Base-by-base conservation (phyloP, 352 stramenopile species). In the Globisporangium parvum region DNA sequence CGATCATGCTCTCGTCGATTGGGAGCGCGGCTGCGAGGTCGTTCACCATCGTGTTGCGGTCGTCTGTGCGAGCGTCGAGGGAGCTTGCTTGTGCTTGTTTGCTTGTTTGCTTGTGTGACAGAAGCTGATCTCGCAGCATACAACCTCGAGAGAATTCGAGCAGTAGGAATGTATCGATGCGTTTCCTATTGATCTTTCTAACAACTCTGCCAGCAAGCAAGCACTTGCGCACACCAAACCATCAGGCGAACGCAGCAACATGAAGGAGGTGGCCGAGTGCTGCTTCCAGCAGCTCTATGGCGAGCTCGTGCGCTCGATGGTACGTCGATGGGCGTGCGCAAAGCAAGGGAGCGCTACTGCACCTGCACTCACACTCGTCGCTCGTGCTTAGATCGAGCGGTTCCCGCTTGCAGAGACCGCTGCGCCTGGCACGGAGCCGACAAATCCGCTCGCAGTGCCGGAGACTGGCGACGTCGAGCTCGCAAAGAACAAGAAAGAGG, bases 261-360 rank as follows among this genome's bases (percentile, higher is more conserved):
- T 91, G 80, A 92, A 90, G 58, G 85, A 94, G 50, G 80, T 94
- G 39, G 82, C 85, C 2, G 85, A 94, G 46, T 83, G 80, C 65
- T 88, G 82, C 75, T 91, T 94, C 72, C 78, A 90, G 71, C 85
- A 94, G 69, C 76, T 94, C 58, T 94, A 88, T 55, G 85, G 75
- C 48, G 82, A 94, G 71, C 73, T 91, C 41, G 83, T 94, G 71
- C 82, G 85, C 63, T 90, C 82, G 12, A 84, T 93, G 82, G 85
- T 93, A 53, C 60, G 66, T 72, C 0, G 20, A 5, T 28, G n/a
- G 12, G 2, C 14, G 51, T 26, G 21, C n/a, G n/a, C n/a, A n/a
- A n/a, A n/a, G n/a, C n/a, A n/a, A n/a, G n/a, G n/a, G n/a, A n/a
- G 4, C 47, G 26, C 33, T 44, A 35, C 2, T n/a, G 26, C 52